Base-by-base conservation (phyloP, 805 yeast genomes). In the Saccharomyces cerevisiae region DNA sequence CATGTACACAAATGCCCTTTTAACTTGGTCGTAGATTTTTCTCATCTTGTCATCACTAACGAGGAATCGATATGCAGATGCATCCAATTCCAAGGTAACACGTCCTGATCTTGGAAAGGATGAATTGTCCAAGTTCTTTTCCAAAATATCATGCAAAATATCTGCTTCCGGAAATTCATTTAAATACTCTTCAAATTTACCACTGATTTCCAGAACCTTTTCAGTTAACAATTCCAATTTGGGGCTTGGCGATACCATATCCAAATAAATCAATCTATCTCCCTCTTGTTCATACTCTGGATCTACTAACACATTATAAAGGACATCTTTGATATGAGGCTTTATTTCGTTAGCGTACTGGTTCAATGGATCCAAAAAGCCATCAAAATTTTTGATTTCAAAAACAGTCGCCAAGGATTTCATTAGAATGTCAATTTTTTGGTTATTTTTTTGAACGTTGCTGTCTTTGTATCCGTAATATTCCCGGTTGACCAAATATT, bases 1-100 rank as follows among this genome's bases (percentile, higher is more conserved):
- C 63, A 92, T 82, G 64, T 89, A 89, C 14, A 86, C 71, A n/a
- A 91, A 72, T 60, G 90, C 85, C 57, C 96, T 75, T 67, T 92
- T 92, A 0, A 87, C 89, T 64, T 89, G 90, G 52, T 89, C 78
- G 62, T 85, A 73, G 30, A 88, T 70, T 5, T 85, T 73, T 51
- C 79, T 79, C 41, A 78, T 70, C 62, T 82, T 84, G 1, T 83
- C 78, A 51, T 85, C 88, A 4, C 74, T 73, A 14, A 75, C 75
- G 9, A 71, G 59, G 63, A 74, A 59, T 48, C 68, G 75, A 52
- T 79, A 76, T 52, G 74, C 78, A 26, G 79, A 73, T 1, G 86
- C 82, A 64, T 84, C 84, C 58, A 88, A 72, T 52, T 77, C 80
- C 51, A 88, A 72, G 2, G 82, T 52, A 2, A 63, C 49, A 41